Evolutionary conservation across 2,329 filamentous ascomycete genomes (phyloP).

Genomic region (Trichophyton verrucosum): DNA sequence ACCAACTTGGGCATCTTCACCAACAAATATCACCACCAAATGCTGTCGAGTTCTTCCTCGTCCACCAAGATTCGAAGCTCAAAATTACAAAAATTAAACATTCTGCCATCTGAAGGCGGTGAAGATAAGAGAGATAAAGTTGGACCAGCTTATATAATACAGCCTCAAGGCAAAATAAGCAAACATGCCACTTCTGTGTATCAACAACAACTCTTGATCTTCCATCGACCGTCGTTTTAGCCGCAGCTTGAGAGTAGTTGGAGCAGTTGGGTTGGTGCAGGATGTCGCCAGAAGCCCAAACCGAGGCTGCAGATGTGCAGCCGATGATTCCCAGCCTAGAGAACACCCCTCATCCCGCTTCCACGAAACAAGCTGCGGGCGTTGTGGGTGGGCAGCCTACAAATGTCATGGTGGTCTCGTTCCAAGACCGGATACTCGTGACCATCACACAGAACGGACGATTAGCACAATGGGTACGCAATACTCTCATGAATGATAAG

Average conservation of each 20-base stretch:
- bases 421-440: slow-evolving; percentile 81
- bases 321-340: neutral
- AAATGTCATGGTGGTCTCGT: slow-evolving; percentile 58
- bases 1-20: slow-evolving; percentile 37
- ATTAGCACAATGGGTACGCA: slow-evolving; percentile 79
- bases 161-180: neutral
- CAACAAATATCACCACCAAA: neutral
- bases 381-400: slow-evolving; percentile 57
- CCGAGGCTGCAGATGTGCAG: neutral
- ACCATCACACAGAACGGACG: slow-evolving; percentile 77
- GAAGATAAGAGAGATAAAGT: slow-evolving; percentile 4
- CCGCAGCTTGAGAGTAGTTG: neutral
- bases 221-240: neutral
- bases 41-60: neutral
- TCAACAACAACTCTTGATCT: neutral
- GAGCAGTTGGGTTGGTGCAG: neutral
- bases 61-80: neutral
- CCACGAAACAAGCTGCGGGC: slow-evolving; percentile 47
- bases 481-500: neutral
- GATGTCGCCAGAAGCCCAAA: neutral
- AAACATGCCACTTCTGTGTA: neutral
- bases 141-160: neutral
- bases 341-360: slow-evolving; percentile 54
- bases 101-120: slow-evolving; percentile 15
- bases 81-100: slow-evolving; percentile 4